Base-by-base conservation (phyloP, 257 asterid genomes). In the Penstemon newberryi region DNA sequence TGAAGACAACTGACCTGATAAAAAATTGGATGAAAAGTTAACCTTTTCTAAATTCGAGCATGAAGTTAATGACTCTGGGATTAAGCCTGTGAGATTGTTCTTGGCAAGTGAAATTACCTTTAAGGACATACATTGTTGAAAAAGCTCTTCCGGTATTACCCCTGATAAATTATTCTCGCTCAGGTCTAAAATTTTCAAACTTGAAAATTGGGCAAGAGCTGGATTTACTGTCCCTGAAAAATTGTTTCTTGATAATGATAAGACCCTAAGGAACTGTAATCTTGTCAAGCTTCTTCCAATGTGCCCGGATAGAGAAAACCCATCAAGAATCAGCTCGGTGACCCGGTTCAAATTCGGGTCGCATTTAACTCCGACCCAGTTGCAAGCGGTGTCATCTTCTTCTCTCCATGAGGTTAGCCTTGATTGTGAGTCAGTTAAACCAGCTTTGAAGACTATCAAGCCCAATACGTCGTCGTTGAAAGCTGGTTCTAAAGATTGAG, bases 401-500 rank as follows among this genome's bases (percentile, higher is more conserved):
- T 90, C 96, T 51, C 67, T 85, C 97, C 97, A 90, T 10, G 92
- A 85, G 57, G 76, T 8, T 70, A 90, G 90, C 39, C 76, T 80
- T 12, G 85, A 75, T 11, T 83, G 77, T 4, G 95, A 90, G 89
- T 90, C 96, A 43, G 66, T 50, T 0, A 90, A 55, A 25, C 87
- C 96, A 7, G 95, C 84, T 70, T 88, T 90, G 75, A 90, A 82
- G 45, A 85, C 96, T 38, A 90, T 88, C 67, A 90, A 70, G 10
- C 92, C 97, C 85, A 90, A 73, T 25, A 88, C 88, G 83, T 90
- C 97, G 81, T 88, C 97, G 78, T 85, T 86, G 72, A 90, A 88
- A 60, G 90, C 83, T 1, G 95, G 81, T 77, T 79, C 91, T 4
- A 69, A 7, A 46, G 86, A 83, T 37, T 75, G 57, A 11, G 69